These are phyloP conservation scores for Tuber magnatum DNA, from an alignment of 495 filamentous ascomycete genomes.

Conservation along the genomic window DNA sequence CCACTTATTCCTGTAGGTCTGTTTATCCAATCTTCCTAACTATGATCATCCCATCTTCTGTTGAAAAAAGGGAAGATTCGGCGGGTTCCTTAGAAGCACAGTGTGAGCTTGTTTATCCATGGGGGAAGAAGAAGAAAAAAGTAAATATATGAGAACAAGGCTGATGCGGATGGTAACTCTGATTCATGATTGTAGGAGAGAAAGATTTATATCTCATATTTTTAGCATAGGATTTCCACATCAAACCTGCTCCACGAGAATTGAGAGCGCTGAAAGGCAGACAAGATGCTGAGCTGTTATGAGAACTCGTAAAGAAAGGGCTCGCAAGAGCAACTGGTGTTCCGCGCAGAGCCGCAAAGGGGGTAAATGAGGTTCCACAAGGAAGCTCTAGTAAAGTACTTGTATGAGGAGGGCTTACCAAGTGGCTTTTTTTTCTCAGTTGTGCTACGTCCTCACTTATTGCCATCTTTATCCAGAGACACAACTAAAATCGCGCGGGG, in stretches of 20 bases:
- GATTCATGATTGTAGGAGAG: neutral
- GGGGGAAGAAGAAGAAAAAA: neutral
- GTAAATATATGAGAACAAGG: too few species aligned
- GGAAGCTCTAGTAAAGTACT: neutral
- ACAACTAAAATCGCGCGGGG: neutral
- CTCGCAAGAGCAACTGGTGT: neutral
- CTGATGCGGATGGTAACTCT: too few species aligned
- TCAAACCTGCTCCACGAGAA: neutral
- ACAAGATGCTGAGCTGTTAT: neutral
- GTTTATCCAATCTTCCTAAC: neutral
- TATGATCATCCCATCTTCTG: neutral
- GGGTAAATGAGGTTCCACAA: neutral
- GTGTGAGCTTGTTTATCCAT: neutral
- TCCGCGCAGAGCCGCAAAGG: neutral
- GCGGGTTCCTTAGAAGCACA: neutral
- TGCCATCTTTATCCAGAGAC: neutral
- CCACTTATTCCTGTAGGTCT: too few species aligned
- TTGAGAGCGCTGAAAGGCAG: neutral
- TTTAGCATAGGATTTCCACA: neutral
- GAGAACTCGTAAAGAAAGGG: neutral
- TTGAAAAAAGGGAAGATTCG: neutral
- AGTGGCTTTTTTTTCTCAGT: neutral
- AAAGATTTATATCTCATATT: neutral
- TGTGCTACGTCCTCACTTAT: neutral
- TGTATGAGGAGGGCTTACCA: neutral